A percentile compares a stretch with the other conserved stretches of the same genome.
phyloP scores from a whole-genome alignment of 805 yeast genomes.

The Hanseniaspora nectarophila region DNA sequence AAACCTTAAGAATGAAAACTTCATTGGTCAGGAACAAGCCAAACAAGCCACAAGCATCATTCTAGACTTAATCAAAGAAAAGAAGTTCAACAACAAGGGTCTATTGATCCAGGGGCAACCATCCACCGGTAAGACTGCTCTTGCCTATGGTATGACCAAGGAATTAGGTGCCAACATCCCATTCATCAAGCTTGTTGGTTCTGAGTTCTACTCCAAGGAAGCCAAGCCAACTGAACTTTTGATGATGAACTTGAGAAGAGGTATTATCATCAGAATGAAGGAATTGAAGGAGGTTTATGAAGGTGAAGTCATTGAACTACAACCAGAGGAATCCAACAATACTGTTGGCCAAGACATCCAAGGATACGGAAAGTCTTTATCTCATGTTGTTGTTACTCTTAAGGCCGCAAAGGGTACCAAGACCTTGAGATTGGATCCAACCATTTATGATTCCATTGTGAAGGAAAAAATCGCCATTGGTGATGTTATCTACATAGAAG shows the following conservation, averaged over 20 bases:
- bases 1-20: constrained; percentile 23
- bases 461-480: constrained; percentile 92
- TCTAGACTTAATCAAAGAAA: constrained; percentile 83
- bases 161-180: constrained; percentile 96
- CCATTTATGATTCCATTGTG: constrained; percentile 84
- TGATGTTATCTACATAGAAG: constrained; percentile 92
- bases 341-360: constrained; percentile 52
- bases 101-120: constrained; percentile 93
- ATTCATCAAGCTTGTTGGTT: constrained; percentile 92
- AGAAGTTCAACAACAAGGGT: constrained; percentile 93
- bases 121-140: constrained; percentile 95
- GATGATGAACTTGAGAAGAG: constrained; percentile 92
- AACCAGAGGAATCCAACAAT: constrained; percentile 92
- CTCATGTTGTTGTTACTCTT: constrained; percentile 87
- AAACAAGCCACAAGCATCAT: constrained; percentile 90
- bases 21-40: constrained; percentile 58
- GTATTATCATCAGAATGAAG: constrained; percentile 89
- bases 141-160: constrained; percentile 90
- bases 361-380: constrained; percentile 92
- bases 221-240: constrained; percentile 91
- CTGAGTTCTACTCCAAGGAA: constrained; percentile 89
- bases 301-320: constrained; percentile 92
- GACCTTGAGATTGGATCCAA: constrained; percentile 78
- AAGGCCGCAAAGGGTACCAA: constrained; percentile 88
- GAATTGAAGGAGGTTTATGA: constrained; percentile 96